A percentile compares a stretch with the other conserved stretches of the same genome.
phyloP scores from a whole-genome alignment of 306 rosid species.

The Acacia confusa region DNA sequence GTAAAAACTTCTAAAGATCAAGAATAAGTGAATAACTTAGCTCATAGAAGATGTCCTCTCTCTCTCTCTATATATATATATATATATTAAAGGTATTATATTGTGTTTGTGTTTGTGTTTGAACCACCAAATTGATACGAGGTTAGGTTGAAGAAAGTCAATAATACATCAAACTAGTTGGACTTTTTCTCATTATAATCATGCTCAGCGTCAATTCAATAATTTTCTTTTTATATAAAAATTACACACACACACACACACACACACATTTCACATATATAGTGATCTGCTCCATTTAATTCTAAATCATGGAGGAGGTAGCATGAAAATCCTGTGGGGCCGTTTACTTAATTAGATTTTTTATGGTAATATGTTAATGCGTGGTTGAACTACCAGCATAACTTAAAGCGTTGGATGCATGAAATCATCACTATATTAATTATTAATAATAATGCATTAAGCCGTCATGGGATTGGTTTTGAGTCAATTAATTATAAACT shows the following conservation, averaged over 20 bases:
- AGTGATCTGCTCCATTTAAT: constrained; percentile 35
- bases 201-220: constrained; percentile 15
- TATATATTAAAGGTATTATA: background rate
- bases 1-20: no score
- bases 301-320: constrained; percentile 20
- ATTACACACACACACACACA: background rate
- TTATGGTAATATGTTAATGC: constrained; percentile 24
- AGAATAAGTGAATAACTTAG: no score
- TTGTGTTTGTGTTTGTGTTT: constrained; percentile 28
- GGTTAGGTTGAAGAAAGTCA: constrained; percentile 36
- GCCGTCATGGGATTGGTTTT: background rate
- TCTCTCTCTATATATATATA: no score
- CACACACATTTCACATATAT: background rate
- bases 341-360: constrained; percentile 1
- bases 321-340: constrained; percentile 18
- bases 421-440: constrained; percentile 19
- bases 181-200: constrained; percentile 21
- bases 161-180: constrained; percentile 2
- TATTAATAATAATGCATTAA: background rate
- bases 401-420: constrained; percentile 8
- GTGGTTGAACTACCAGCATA: constrained; percentile 58
- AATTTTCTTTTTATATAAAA: no score
- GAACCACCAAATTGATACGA: constrained; percentile 17
- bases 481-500: background rate
- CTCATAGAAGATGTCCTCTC: no score